These are phyloP conservation scores for Aspergillus sclerotiicarbonarius DNA, from an alignment of 495 filamentous ascomycete genomes.

Conservation along the genomic window DNA sequence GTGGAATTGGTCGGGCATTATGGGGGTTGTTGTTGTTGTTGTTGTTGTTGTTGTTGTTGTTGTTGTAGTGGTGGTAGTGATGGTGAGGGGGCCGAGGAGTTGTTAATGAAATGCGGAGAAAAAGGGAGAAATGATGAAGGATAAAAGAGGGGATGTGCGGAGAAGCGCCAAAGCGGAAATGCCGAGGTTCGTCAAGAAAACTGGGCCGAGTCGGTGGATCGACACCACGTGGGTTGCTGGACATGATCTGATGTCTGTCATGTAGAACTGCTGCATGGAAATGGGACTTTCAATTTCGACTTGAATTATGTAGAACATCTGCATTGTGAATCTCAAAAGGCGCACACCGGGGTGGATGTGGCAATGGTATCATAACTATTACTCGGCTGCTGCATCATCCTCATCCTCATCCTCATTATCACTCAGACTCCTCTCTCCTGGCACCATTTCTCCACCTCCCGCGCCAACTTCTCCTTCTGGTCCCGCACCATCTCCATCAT, in stretches of 20 bases:
- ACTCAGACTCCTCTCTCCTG: constrained; percentile 60
- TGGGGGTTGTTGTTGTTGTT: constrained; percentile 10
- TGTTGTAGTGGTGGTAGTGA: constrained; percentile 2
- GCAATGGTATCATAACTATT: too few relatives aligned
- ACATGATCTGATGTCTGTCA: background rate
- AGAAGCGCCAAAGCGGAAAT: background rate
- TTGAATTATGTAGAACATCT: too few relatives aligned
- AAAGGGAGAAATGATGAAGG: background rate
- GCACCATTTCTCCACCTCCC: constrained; percentile 81
- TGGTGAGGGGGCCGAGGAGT: background rate
- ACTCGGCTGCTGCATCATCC: too few relatives aligned
- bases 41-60: constrained; percentile 7
- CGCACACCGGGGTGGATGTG: too few relatives aligned
- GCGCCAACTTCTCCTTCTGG: constrained; percentile 67
- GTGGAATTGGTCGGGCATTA: constrained; percentile 56
- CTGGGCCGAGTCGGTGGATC: background rate
- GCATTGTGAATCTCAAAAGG: too few relatives aligned
- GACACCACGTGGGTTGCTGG: background rate
- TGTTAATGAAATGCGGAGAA: background rate
- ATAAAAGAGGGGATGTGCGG: background rate
- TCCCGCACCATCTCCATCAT: constrained; percentile 71
- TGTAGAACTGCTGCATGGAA: too few relatives aligned
- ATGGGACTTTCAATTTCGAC: too few relatives aligned
- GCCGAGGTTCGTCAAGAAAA: constrained; percentile 7
- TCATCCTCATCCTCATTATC: background rate